Base-by-base conservation (phyloP, 495 filamentous ascomycete genomes). In the Beverwykella pulmonaria region DNA sequence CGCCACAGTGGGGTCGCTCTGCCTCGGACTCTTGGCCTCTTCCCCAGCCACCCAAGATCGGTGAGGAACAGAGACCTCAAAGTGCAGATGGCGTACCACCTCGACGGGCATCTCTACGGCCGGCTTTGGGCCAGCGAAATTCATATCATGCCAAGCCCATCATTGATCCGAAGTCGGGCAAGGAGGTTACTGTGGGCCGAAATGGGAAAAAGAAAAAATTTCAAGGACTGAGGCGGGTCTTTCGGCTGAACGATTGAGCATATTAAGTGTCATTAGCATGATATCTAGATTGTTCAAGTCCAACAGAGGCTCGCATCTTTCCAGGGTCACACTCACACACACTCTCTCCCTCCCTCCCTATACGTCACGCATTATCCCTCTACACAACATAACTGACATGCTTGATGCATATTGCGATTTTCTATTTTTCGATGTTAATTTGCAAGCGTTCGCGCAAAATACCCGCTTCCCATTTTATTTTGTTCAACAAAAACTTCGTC, bases 121-220 rank as follows among this genome's bases (percentile, higher is more conserved):
- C 52, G 1, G 62, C 54, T 30, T 41, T 68, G 55, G 59, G 17
- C 58, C 75, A 69, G 62, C 69, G 56, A 65, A 59, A 61, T 56
- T 62, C 23, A n/a, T 59, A 26, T 47, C 61, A 20, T 58, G 36
- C 56, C 39, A 30, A 44, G 23, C 48, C 50, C 20, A 44, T 27
- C 15, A 49, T 60, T 34, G 69, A 71, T 26, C 53, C 50, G 32
- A 71, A 68, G 39, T 52, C 53, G 12, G 67, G 57, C 19, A 62
- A 62, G 34, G 66, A 59, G 48, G 61, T 73, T 23, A 67, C 74
- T 60, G 36, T 72, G 57, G 53, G 67, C 47, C 27, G 73, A 59
- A 71, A 69, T 39, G 73, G 75, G 63, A 85, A 83, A 78, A 86
- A 84, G 79, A 87, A 86, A 80, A 84, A 81, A 74, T 87, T 87